Evolutionary conservation across 2,329 filamentous ascomycete genomes (phyloP), one percentile per base, ranked within the genome.

Genomic region (Aspergillus brasiliensis): DNA sequence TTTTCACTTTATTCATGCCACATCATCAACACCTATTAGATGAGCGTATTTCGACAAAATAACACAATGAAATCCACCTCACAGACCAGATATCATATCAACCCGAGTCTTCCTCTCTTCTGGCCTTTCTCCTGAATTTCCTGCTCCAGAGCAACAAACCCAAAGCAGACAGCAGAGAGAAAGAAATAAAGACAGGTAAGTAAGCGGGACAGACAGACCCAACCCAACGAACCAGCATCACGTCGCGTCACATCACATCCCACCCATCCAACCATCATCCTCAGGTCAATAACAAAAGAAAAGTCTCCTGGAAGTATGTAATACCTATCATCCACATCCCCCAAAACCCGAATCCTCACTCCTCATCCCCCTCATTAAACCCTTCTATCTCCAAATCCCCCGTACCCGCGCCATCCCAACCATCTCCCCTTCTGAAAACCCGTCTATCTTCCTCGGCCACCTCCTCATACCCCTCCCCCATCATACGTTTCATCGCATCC

Each of bases 301-400:
- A n/a, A n/a, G n/a, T n/a, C n/a, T n/a, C n/a, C n/a, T n/a, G n/a
- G n/a, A n/a, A n/a, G n/a, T n/a, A n/a, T 21, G 37, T 53, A 63
- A 6, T 25, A 25, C 25, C 25, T 25, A 25, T 25, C 25, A 5
- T 25, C 25, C 25, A 25, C 25, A 25, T 6, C 6, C 28, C 28
- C 28, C 11, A 13, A 10, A 13, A 10, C 28, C 1, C 11, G 0
- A 34, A 10, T 34, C 28, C 31, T 34, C 31, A 34, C 31, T 13
- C 5, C 31, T 34, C 31, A 34, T 34, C 31, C 31, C 31, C 31
- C 51, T 55, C 60, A 48, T 68, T 67, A 31, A 67, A 51, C 6
- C 64, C 65, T 57, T 75, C 73, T n/a, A 71, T 62, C 58, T 75
- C 71, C 67, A 75, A 68, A 17, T 69, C 67, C 13, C 72, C 71